These are phyloP conservation scores for Camellia lanceoleosa DNA, from an alignment of 148 eudicot species.

Conservation along the genomic window DNA sequence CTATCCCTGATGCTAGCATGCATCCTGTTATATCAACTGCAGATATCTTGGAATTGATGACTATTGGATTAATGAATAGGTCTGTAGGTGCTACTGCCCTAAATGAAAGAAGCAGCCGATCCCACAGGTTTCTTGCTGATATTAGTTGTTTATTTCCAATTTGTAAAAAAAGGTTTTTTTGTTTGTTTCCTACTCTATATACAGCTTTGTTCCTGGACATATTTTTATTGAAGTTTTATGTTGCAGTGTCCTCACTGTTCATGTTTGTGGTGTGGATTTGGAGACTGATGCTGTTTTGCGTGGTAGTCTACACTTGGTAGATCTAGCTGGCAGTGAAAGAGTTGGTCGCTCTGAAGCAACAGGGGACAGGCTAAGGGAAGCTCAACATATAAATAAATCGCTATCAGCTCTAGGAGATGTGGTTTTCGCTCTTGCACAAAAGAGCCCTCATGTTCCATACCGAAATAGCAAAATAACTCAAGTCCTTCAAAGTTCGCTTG, in stretches of 20 bases:
- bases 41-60: slow-evolving; percentile 88
- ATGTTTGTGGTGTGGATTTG: slow-evolving; percentile 83
- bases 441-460: slow-evolving; percentile 85
- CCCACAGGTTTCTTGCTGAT: slow-evolving; percentile 65
- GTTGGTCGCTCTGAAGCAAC: slow-evolving; percentile 94
- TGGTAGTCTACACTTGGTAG: slow-evolving; percentile 96
- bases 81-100: slow-evolving; percentile 94
- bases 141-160: slow-evolving; percentile 10
- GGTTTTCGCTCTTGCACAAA: slow-evolving; percentile 83
- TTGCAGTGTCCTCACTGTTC: slow-evolving; percentile 89
- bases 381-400: slow-evolving; percentile 95
- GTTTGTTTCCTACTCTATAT: background rate
- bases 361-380: slow-evolving; percentile 89
- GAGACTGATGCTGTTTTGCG: slow-evolving; percentile 73
- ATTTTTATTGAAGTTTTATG: slow-evolving; percentile 13
- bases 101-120: slow-evolving; percentile 96
- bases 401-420: slow-evolving; percentile 96
- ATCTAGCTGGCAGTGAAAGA: slow-evolving; percentile 99
- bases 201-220: slow-evolving; percentile 1
- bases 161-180: background rate
- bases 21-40: slow-evolving; percentile 79
- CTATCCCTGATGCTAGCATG: slow-evolving; percentile 98
- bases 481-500: slow-evolving; percentile 93
- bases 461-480: slow-evolving; percentile 97
- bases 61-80: slow-evolving; percentile 86